Conservation (phyloP, 129 eudicot species). For the Chrysanthemum lavandulifolium region DNA sequence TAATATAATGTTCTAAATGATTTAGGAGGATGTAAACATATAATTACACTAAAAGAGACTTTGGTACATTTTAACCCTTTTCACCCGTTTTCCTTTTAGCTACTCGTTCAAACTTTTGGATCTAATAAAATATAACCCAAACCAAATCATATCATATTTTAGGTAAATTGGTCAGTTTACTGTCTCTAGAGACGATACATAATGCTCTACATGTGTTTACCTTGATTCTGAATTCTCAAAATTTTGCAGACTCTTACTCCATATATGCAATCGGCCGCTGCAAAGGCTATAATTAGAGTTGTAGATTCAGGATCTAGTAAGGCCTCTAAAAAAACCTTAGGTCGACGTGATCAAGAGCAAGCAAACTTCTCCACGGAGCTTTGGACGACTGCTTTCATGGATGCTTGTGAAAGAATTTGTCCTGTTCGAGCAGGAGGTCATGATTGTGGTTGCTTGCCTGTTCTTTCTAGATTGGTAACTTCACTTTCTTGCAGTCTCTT, state of each 20-base stretch:
- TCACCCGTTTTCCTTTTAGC: background rate
- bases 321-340: slow-evolving; percentile 36
- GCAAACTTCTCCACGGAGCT: slow-evolving; percentile 74
- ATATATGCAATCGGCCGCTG: slow-evolving; percentile 88
- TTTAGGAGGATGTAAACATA: background rate
- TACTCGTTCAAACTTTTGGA: background rate
- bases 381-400: slow-evolving; percentile 95
- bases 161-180: background rate
- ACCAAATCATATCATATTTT: background rate
- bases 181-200: background rate
- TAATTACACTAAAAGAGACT: background rate
- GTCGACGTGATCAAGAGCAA: slow-evolving; percentile 54
- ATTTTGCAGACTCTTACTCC: slow-evolving; percentile 80
- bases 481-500: background rate
- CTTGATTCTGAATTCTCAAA: slow-evolving; percentile 11
- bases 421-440: slow-evolving; percentile 93
- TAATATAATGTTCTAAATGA: background rate
- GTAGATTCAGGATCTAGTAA: slow-evolving; percentile 41
- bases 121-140: background rate
- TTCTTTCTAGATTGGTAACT: slow-evolving; percentile 77
- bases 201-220: background rate
- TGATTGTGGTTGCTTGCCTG: slow-evolving; percentile 88
- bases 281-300: slow-evolving; percentile 49
- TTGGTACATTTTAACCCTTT: background rate
- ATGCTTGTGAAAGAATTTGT: slow-evolving; percentile 93